Evolutionary conservation across 139 green algal genomes (phyloP).

Genomic region (Chlamydomonas applanata): DNA sequence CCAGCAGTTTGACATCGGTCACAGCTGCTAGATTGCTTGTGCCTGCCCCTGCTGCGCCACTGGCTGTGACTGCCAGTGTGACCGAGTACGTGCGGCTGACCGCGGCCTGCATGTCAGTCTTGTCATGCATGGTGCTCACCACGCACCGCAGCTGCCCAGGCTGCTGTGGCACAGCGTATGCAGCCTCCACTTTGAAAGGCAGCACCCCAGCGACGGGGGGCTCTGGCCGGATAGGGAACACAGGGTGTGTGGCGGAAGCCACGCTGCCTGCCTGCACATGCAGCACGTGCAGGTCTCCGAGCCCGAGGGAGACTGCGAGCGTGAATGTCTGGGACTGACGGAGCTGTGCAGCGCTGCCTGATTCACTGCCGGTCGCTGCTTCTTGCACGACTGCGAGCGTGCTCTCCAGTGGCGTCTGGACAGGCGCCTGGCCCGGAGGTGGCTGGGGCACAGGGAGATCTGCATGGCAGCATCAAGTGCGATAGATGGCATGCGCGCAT

Average conservation of each 20-base stretch:
- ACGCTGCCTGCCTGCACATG: neutral
- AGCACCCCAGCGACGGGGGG: slow-evolving; percentile 40
- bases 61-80: slow-evolving; percentile 10
- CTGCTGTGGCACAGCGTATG: neutral
- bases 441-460: neutral
- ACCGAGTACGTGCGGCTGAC: slow-evolving; percentile 38
- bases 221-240: slow-evolving; percentile 33
- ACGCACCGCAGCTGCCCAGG: slow-evolving; percentile 29
- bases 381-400: too few species aligned
- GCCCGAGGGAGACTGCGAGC: slow-evolving; percentile 25
- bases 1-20: slow-evolving; percentile 33
- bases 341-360: too few species aligned
- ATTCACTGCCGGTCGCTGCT: too few species aligned
- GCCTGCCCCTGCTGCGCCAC: slow-evolving; percentile 7
- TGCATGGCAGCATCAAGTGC: neutral
- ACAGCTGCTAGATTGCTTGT: neutral
- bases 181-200: slow-evolving; percentile 39
- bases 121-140: slow-evolving; percentile 27
- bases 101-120: slow-evolving; percentile 6
- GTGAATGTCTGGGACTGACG: too few species aligned
- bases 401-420: too few species aligned
- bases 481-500: too few species aligned
- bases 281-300: slow-evolving; percentile 30
- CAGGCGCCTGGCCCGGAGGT: too few species aligned
- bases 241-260: slow-evolving; percentile 10